Conservation (phyloP, 2,329 filamentous ascomycete species). For the Tolypocladium paradoxum region DNA sequence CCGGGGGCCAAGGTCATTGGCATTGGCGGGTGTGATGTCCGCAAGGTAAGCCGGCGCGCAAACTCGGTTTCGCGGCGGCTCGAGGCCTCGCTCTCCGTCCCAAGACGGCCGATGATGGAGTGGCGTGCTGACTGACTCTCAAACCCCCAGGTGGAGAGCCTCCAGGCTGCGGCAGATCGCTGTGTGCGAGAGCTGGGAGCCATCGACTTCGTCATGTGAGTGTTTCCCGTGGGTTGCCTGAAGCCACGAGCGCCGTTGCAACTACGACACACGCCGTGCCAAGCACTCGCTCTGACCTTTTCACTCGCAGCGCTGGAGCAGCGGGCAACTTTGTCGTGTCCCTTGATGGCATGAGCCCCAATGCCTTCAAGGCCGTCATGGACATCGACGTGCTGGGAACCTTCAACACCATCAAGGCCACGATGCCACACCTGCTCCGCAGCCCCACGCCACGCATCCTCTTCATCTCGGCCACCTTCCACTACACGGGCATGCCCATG, state of each 20-base stretch:
- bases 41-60: conserved; percentile 39
- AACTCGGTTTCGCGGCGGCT: neutral
- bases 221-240: neutral
- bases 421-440: conserved; percentile 66
- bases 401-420: conserved; percentile 91
- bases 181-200: conserved; percentile 75
- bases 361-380: conserved; percentile 91
- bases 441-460: conserved; percentile 76
- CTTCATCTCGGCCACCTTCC: conserved; percentile 82
- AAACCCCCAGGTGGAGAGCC: conserved; percentile 15
- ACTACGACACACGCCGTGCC: neutral
- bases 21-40: conserved; percentile 70
- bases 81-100: neutral
- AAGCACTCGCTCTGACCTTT: neutral
- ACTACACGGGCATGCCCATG: conserved; percentile 76
- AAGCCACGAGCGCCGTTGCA: neutral
- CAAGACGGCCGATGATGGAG: neutral
- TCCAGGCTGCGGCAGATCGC: conserved; percentile 58
- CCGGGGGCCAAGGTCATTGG: conserved; percentile 76
- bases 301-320: conserved; percentile 61
- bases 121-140: neutral
- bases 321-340: conserved; percentile 93
- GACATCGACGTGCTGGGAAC: conserved; percentile 93
- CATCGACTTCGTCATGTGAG: conserved; percentile 87
- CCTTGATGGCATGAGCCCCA: conserved; percentile 68